A percentile compares a stretch with the other conserved stretches of the same genome.
These are phyloP conservation scores for Pseudomassariella vexata DNA, from an alignment of 2,329 filamentous ascomycete species.

Conservation along the genomic window DNA sequence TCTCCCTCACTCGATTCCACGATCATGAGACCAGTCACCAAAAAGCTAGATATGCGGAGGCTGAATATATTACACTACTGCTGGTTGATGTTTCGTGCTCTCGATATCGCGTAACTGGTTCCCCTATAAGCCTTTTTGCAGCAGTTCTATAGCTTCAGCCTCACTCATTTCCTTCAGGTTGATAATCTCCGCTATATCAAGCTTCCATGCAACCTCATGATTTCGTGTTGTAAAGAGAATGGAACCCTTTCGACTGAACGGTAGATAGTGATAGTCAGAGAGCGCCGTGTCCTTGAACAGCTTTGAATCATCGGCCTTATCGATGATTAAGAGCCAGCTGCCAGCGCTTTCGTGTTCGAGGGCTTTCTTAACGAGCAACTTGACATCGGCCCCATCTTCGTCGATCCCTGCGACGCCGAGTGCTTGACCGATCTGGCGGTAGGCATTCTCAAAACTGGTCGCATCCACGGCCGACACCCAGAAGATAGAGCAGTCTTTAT, in stretches of 20 bases:
- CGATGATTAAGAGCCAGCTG: conserved; percentile 34
- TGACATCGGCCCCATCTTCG: conserved; percentile 25
- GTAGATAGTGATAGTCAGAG: conserved; percentile 26
- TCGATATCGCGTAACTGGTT: neutral
- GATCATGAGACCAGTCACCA: too few species aligned
- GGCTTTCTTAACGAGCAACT: conserved; percentile 23
- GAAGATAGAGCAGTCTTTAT: conserved; percentile 27
- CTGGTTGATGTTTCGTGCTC: neutral
- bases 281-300: too few species aligned
- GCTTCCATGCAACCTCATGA: conserved; percentile 7
- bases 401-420: conserved; percentile 21
- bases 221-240: conserved; percentile 22
- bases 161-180: neutral
- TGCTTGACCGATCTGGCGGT: conserved; percentile 20
- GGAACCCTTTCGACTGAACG: conserved; percentile 16
- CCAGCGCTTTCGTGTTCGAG: conserved; percentile 18
- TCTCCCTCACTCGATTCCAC: too few species aligned
- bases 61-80: too few species aligned
- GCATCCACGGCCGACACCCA: conserved; percentile 27
- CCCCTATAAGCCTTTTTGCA: neutral
- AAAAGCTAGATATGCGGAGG: too few species aligned
- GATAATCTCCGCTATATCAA: neutral
- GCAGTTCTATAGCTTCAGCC: neutral
- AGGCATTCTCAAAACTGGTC: conserved; percentile 26
- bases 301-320: conserved; percentile 34